Percentiles rank a stretch among this genome's conserved stretches.
These are phyloP conservation scores for Chalaropsis thielavioides DNA, from an alignment of 2,329 filamentous ascomycete species.

Conservation along the genomic window DNA sequence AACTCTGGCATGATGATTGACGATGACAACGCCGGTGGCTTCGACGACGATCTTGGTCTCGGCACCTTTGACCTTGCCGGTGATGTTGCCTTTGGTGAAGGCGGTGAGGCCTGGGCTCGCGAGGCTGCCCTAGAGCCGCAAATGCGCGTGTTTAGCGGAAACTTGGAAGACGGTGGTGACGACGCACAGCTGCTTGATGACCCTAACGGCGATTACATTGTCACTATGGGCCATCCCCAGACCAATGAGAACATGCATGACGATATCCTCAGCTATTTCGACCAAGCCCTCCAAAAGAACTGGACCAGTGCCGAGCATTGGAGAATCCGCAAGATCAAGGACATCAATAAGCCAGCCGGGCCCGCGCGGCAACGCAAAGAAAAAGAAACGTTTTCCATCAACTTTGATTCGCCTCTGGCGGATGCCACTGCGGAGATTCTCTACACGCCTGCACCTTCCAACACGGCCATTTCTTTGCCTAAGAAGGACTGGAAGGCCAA, in stretches of 20 bases:
- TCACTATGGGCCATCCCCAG: conserved; percentile 57
- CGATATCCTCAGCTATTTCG: conserved; percentile 95
- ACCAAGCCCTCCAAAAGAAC: conserved; percentile 90
- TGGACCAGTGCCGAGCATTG: conserved; percentile 98
- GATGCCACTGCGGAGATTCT: conserved; percentile 57
- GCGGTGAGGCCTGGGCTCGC: conserved; percentile 87
- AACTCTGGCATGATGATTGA: conserved; percentile 75
- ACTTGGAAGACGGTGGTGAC: conserved; percentile 41
- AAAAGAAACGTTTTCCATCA: conserved; percentile 90
- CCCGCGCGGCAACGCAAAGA: conserved; percentile 63
- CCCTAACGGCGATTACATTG: conserved; percentile 49
- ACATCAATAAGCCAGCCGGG: conserved; percentile 48
- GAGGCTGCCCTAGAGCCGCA: conserved; percentile 79
- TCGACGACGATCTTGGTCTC: conserved; percentile 53
- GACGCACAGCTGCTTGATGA: conserved; percentile 38
- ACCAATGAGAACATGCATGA: conserved; percentile 56
- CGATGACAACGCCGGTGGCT: conserved; percentile 66
- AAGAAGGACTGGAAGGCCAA: conserved; percentile 96
- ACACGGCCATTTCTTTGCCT: conserved; percentile 67
- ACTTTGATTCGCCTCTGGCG: conserved; percentile 67
- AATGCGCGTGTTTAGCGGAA: conserved; percentile 60
- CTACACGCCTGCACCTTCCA: conserved; percentile 67
- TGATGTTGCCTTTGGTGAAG: conserved; percentile 82
- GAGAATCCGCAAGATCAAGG: conserved; percentile 89
- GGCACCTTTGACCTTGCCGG: conserved; percentile 60